Evolutionary conservation across 2,329 filamentous ascomycete genomes (phyloP).

Genomic region (Cercospora canescens): DNA sequence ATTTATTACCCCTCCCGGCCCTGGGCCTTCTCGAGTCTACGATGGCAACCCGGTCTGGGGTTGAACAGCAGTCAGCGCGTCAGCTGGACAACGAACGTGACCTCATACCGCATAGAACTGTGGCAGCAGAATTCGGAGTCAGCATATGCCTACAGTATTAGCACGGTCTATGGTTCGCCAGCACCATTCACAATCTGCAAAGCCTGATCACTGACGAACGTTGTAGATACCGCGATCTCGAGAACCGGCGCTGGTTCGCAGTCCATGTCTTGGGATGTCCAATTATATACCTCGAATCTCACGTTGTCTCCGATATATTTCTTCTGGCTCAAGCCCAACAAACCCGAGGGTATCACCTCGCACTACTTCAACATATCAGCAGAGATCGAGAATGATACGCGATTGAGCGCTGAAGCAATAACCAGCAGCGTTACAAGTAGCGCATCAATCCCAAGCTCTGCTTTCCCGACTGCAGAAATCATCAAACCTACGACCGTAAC

Average conservation of each 20-base stretch:
- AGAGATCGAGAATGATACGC: not conserved
- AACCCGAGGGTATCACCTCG: not conserved
- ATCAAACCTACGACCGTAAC: not conserved
- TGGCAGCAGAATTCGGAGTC: not conserved
- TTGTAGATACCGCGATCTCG: not conserved
- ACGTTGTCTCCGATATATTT: not conserved
- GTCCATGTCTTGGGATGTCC: not conserved
- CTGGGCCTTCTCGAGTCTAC: not conserved
- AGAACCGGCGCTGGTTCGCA: not conserved
- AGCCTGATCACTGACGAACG: not conserved
- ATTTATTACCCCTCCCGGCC: not conserved
- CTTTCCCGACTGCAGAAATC: not conserved
- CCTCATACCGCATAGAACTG: not conserved
- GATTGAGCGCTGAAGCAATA: not conserved
- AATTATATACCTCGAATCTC: not conserved
- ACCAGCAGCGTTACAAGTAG: not conserved
- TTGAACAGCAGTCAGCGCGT: not conserved
- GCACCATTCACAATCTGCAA: not conserved
- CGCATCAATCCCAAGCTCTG: not conserved
- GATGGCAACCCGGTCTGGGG: not conserved
- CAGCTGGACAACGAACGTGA: not conserved
- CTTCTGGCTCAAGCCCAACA: not conserved
- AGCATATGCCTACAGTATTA: not conserved
- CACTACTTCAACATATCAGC: conserved; percentile 3
- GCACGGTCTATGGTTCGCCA: not conserved